Conservation (phyloP, 805 yeast genomes). For the Spathaspora arborariae region DNA sequence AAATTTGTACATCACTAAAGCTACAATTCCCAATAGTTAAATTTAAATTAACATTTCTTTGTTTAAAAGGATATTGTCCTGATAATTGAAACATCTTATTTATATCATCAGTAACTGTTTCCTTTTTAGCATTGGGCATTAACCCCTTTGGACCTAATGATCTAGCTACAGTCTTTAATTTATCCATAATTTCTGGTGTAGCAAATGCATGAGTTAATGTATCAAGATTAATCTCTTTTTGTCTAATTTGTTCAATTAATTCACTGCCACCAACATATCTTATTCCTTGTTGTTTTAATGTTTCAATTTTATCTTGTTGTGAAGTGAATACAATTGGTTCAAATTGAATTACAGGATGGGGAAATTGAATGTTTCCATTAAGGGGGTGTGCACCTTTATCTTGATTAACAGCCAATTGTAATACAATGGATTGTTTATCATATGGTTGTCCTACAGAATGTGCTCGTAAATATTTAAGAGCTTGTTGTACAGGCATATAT, state of each 20-base stretch:
- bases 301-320: constrained; percentile 46
- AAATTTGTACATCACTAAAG: constrained; percentile 72
- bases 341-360: constrained; percentile 66
- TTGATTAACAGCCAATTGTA: constrained; percentile 60
- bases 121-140: constrained; percentile 83
- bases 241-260: constrained; percentile 59
- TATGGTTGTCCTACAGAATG: constrained; percentile 84
- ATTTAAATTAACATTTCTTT: constrained; percentile 55
- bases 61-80: constrained; percentile 78
- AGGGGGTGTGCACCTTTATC: constrained; percentile 78
- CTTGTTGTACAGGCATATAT: constrained; percentile 67
- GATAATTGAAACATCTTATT: constrained; percentile 48
- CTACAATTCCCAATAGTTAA: constrained; percentile 74
- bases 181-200: constrained; percentile 72
- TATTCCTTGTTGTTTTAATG: constrained; percentile 59
- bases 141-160: constrained; percentile 83
- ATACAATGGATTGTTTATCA: constrained; percentile 60
- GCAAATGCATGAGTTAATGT: constrained; percentile 74
- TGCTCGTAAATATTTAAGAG: constrained; percentile 78
- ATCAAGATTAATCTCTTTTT: constrained; percentile 47
- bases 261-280: constrained; percentile 68
- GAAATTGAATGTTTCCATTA: constrained; percentile 67
- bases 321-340: constrained; percentile 67
- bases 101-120: constrained; percentile 72
- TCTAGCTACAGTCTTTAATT: constrained; percentile 67